Conservation (phyloP, 129 eudicot species). For the Flaveria ramosissima region DNA sequence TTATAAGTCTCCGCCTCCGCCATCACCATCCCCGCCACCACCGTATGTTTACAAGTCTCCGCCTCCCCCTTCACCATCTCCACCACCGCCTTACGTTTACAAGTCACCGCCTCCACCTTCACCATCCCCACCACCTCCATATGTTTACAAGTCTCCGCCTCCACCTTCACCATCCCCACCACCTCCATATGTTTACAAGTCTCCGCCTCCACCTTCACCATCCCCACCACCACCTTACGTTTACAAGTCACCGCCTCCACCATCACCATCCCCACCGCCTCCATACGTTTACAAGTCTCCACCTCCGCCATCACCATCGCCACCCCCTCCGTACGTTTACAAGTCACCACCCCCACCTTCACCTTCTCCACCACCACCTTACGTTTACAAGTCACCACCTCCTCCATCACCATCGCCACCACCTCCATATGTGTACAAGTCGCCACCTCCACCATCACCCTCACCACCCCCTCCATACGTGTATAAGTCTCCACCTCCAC, state of each 20-base stretch:
- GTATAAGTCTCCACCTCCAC: not conserved
- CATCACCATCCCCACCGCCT: conserved; percentile 25
- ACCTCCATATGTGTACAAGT: not conserved
- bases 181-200: conserved; percentile 3
- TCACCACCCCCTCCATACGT: conserved; percentile 17
- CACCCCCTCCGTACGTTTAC: conserved; percentile 24
- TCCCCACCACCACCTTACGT: conserved; percentile 29
- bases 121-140: not conserved
- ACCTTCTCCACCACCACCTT: conserved; percentile 37
- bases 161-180: conserved; percentile 32
- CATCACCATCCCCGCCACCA: conserved; percentile 36
- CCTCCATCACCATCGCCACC: not conserved
- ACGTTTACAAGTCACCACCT: not conserved
- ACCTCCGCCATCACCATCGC: conserved; percentile 16
- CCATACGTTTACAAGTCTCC: conserved; percentile 22
- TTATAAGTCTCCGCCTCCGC: conserved; percentile 21
- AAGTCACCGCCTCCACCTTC: conserved; percentile 1
- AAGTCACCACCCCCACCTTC: conserved; percentile 33
- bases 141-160: not conserved
- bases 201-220: conserved; percentile 30
- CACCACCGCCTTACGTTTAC: not conserved
- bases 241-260: conserved; percentile 20
- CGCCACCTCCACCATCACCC: conserved; percentile 17
- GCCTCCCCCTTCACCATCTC: conserved; percentile 17
- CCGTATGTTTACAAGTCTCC: conserved; percentile 30